Conservation (phyloP, 371 early-diverging fungal species). For the Nematocida sp. region DNA sequence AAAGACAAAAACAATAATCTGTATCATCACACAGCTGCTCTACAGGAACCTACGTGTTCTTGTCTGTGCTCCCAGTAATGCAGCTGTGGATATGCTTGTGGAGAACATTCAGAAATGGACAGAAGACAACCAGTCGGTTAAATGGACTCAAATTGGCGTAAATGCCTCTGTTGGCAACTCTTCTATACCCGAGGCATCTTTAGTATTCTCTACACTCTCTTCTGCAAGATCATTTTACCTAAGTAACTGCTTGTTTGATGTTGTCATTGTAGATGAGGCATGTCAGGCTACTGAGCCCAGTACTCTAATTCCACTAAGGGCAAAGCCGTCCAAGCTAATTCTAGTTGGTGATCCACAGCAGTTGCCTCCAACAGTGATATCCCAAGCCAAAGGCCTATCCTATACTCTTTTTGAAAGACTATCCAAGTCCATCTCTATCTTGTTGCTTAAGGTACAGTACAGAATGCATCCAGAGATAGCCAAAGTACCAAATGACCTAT, state of each 20-base stretch:
- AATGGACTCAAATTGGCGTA: slow-evolving; percentile 3
- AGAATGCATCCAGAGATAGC: slow-evolving; percentile 56
- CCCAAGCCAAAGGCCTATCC: neutral
- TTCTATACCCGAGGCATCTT: neutral
- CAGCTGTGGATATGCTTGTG: slow-evolving; percentile 70
- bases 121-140: neutral
- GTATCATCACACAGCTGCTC: slow-evolving; percentile 73
- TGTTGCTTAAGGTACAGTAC: slow-evolving; percentile 60
- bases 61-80: slow-evolving; percentile 85
- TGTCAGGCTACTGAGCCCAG: slow-evolving; percentile 85
- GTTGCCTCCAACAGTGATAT: slow-evolving; percentile 65
- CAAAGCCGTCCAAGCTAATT: slow-evolving; percentile 73
- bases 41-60: slow-evolving; percentile 69
- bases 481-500: slow-evolving; percentile 43
- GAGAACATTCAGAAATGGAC: neutral
- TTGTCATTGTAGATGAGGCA: slow-evolving; percentile 86
- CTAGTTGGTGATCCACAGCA: slow-evolving; percentile 94
- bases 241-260: slow-evolving; percentile 16
- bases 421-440: slow-evolving; percentile 2
- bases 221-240: slow-evolving; percentile 4
- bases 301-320: slow-evolving; percentile 80
- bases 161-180: neutral
- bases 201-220: slow-evolving; percentile 41
- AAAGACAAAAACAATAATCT: slow-evolving; percentile 80
- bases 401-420: slow-evolving; percentile 33